phyloP scores from a whole-genome alignment of 129 eudicot species.

The Ambrosia trifida region DNA sequence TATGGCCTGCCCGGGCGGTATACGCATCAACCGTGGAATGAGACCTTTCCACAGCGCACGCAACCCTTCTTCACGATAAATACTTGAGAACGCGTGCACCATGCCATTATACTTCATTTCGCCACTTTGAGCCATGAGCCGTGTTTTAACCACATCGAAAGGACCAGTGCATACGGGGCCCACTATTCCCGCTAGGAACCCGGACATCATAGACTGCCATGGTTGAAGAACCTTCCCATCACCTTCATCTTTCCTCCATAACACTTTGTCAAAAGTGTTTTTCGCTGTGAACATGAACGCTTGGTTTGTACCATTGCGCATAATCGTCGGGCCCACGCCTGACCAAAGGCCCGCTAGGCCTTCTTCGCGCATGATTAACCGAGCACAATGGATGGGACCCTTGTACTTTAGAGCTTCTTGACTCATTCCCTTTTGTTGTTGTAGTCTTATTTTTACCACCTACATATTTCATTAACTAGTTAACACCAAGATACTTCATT shows the following conservation, averaged over 20 bases:
- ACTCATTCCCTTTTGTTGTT: slow-evolving; percentile 86
- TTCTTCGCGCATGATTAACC: slow-evolving; percentile 74
- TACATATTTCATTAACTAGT: slow-evolving; percentile 23
- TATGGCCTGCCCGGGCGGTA: slow-evolving; percentile 97
- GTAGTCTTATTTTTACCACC: slow-evolving; percentile 93
- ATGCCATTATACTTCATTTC: slow-evolving; percentile 79
- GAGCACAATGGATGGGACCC: slow-evolving; percentile 90
- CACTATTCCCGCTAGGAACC: slow-evolving; percentile 81
- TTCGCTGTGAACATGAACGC: slow-evolving; percentile 96
- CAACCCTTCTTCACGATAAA: slow-evolving; percentile 75
- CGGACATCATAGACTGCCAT: slow-evolving; percentile 94
- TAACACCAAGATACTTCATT: neutral
- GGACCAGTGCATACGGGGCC: slow-evolving; percentile 94
- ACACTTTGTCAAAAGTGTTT: slow-evolving; percentile 57
- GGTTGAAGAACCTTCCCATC: slow-evolving; percentile 77
- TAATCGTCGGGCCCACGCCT: slow-evolving; percentile 94
- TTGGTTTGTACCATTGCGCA: slow-evolving; percentile 96
- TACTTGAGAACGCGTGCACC: slow-evolving; percentile 74
- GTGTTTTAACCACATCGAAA: slow-evolving; percentile 89
- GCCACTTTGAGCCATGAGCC: slow-evolving; percentile 89
- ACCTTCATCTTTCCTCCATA: slow-evolving; percentile 85
- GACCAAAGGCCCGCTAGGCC: slow-evolving; percentile 93
- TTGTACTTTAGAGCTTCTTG: slow-evolving; percentile 74
- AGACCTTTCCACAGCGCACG: slow-evolving; percentile 85
- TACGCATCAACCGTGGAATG: slow-evolving; percentile 85